Evolutionary conservation across 495 filamentous ascomycete species (phyloP).

Genomic region (Endocarpon pusillum): DNA sequence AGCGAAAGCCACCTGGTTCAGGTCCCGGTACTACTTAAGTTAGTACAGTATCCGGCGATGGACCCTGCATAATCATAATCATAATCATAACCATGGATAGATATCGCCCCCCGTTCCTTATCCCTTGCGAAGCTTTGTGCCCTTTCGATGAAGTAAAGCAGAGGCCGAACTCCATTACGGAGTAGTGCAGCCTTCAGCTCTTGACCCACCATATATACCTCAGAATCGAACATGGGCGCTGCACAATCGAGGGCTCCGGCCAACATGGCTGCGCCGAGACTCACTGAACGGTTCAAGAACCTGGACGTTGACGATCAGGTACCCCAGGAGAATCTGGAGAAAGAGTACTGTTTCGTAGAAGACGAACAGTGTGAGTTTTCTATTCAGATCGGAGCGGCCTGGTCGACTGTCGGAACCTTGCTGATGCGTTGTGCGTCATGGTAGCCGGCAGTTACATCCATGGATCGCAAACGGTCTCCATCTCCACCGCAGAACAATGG

Average conservation of each 20-base stretch:
- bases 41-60: no score
- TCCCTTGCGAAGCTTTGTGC: no score
- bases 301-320: neutral
- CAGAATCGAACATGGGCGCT: neutral
- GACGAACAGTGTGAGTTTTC: neutral
- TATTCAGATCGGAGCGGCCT: neutral
- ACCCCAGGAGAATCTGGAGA: neutral
- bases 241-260: neutral
- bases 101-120: no score
- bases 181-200: no score
- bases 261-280: neutral
- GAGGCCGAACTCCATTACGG: no score
- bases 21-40: no score
- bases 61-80: no score
- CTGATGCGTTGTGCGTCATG: neutral
- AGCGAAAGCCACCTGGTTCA: no score
- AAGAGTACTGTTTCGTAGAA: neutral
- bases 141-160: no score
- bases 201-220: no score
- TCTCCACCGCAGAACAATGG: constrained; percentile 33
- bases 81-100: no score
- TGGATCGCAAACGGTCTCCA: constrained; percentile 19
- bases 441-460: neutral
- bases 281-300: neutral
- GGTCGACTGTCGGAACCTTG: neutral